Evolutionary conservation across 805 yeast species (phyloP), one percentile per base, ranked within the genome.

Genomic region (Wickerhamiella allomyrinae): DNA sequence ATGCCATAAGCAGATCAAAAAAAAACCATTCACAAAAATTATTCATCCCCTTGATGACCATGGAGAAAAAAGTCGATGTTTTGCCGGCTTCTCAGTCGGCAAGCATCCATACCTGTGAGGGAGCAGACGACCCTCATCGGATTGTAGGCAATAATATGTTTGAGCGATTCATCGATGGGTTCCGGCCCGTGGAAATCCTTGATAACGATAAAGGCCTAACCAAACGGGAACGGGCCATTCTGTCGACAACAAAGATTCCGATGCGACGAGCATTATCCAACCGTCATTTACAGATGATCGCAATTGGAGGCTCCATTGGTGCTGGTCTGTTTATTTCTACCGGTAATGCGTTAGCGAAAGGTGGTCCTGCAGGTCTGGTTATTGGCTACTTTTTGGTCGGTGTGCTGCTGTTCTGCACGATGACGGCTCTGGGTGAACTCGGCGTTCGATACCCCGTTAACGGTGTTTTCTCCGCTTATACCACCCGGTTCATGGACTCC

Each of bases 261-360:
- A 55, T 69, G 56, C 60, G 68, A 31, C 63, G 79, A 49, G 57
- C 68, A 9, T 63, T 68, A 41, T 59, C 58, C 50, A 52, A 64
- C 9, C 67, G 86, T 54, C 86, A 79, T 58, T 63, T 79, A 52
- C 74, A 77, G 47, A 73, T 80, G 79, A 78, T 79, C 50, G 77
- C 84, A 31, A 68, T 79, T 34, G 82, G 83, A 24, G 79, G 83
- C 29, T 74, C 80, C 49, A 74, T 78, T 40, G 87, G 87, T 50
- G 77, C 85, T 2, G 86, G 87, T 55, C 60, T 79, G 42, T 73
- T 79, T 49, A 77, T 79, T 39, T 85, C 86, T 52, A 65, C 76
- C 9, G 84, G 83, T 39, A 58, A 63, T n/a, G 70, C 79, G 2
- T 66, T 79, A 47, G 55, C 60, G 29, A 59, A 62, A 3, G 66